phyloP scores from a whole-genome alignment of 768 basidiomycete genomes.

The Hygrocybe punicea region DNA sequence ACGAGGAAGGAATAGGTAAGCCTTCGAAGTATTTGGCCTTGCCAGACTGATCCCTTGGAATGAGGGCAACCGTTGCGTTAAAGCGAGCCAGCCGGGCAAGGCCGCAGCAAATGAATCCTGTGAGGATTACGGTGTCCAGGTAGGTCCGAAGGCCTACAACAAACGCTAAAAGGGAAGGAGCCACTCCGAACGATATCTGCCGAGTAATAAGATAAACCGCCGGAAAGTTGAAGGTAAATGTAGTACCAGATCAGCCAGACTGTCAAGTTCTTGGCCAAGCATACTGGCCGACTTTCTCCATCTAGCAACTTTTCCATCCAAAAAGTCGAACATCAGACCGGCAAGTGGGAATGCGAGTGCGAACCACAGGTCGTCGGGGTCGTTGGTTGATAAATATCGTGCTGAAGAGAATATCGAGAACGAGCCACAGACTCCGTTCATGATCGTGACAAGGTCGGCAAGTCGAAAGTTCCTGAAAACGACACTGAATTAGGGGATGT shows the following conservation, averaged over 20 bases:
- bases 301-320: conserved; percentile 96
- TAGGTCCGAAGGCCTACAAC: conserved; percentile 86
- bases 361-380: conserved; percentile 76
- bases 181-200: conserved; percentile 97
- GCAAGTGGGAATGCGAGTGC: conserved; percentile 88
- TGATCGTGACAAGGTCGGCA: conserved; percentile 96
- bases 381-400: conserved; percentile 77
- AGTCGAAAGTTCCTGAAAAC: conserved; percentile 85
- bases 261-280: conserved; percentile 97
- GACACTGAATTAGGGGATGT: conserved; percentile 15
- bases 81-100: conserved; percentile 95
- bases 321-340: conserved; percentile 95
- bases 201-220: conserved; percentile 9
- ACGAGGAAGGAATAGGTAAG: conserved; percentile 89
- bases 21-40: conserved; percentile 97
- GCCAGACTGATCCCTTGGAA: conserved; percentile 82
- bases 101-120: conserved; percentile 92
- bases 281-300: conserved; percentile 95
- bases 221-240: conserved; percentile 5
- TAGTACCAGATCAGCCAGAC: conserved; percentile 88
- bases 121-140: conserved; percentile 82
- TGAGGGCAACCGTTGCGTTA: conserved; percentile 94
- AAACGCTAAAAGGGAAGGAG: conserved; percentile 91
- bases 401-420: conserved; percentile 94
- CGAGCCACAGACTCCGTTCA: conserved; percentile 98